Conservation (phyloP, 306 rosid species). For the Prunus padus region DNA sequence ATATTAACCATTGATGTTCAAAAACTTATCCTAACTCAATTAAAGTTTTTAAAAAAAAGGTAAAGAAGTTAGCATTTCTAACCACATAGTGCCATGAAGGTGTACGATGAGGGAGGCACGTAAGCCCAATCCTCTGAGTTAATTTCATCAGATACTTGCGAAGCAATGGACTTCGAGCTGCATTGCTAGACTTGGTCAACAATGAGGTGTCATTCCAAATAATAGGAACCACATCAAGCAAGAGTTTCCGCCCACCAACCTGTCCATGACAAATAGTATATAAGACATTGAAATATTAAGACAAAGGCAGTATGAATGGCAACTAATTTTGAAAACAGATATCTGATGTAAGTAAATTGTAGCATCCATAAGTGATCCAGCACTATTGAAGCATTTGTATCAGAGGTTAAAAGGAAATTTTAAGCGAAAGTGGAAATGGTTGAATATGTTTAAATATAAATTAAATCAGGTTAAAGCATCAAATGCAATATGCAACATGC, state of each 20-base stretch:
- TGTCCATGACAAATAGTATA: constrained; percentile 43
- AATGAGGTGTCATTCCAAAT: constrained; percentile 75
- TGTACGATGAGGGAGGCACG: constrained; percentile 71
- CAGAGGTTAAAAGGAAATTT: not conserved
- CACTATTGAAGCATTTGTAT: not conserved
- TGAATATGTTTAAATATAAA: not conserved
- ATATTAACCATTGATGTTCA: constrained; percentile 11
- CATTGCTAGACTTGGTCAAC: constrained; percentile 72
- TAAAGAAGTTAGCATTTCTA: constrained; percentile 25
- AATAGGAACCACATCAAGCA: constrained; percentile 60
- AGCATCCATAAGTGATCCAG: not conserved
- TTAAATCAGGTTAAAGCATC: not conserved
- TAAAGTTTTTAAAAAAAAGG: not conserved
- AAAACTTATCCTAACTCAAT: not conserved
- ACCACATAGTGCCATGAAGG: constrained; percentile 92
- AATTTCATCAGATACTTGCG: constrained; percentile 88
- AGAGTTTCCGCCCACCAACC: constrained; percentile 82
- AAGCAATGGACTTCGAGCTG: constrained; percentile 72
- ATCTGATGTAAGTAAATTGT: not conserved
- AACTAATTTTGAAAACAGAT: not conserved
- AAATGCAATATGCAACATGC: not conserved
- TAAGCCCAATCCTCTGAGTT: constrained; percentile 83
- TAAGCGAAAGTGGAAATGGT: not conserved
- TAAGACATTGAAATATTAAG: constrained; percentile 36
- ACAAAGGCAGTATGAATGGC: constrained; percentile 5